These are phyloP conservation scores for Botrytis squamosa DNA, from an alignment of 2,329 filamentous ascomycete species.

Conservation along the genomic window DNA sequence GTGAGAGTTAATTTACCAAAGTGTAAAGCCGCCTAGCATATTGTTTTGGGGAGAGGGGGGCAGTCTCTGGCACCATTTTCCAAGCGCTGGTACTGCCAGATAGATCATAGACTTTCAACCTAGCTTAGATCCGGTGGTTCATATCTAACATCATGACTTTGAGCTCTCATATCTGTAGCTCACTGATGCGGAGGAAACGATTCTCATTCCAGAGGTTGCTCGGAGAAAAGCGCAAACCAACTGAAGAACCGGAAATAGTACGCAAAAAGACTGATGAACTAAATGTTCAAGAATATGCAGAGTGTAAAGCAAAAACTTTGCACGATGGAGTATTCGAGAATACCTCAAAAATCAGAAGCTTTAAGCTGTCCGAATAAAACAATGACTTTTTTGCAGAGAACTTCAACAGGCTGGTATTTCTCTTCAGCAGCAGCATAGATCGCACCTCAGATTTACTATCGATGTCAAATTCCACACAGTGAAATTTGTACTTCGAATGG, in stretches of 20 bases:
- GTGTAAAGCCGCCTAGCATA: not conserved
- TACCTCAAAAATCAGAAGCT: not conserved
- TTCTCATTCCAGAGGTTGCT: not conserved
- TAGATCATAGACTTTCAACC: too few species aligned
- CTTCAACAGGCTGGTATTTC: not conserved
- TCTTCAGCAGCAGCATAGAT: not conserved
- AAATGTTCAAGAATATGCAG: not conserved
- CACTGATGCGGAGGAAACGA: not conserved
- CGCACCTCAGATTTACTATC: not conserved
- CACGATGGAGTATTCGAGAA: not conserved
- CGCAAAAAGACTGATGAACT: not conserved
- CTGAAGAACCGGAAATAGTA: not conserved
- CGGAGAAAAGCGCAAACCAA: not conserved
- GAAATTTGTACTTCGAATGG: not conserved
- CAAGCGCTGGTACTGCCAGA: not conserved
- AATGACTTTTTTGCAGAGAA: not conserved
- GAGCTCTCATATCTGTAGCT: not conserved
- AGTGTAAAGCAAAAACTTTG: not conserved
- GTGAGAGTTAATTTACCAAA: not conserved
- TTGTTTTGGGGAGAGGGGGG: not conserved
- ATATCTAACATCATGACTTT: not conserved
- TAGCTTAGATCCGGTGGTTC: not conserved
- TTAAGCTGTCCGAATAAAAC: not conserved
- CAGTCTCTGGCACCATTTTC: not conserved
- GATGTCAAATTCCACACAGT: not conserved